Evolutionary conservation across 108 stramenopile genomes (phyloP).

Genomic region (Skeletonema tropicum): DNA sequence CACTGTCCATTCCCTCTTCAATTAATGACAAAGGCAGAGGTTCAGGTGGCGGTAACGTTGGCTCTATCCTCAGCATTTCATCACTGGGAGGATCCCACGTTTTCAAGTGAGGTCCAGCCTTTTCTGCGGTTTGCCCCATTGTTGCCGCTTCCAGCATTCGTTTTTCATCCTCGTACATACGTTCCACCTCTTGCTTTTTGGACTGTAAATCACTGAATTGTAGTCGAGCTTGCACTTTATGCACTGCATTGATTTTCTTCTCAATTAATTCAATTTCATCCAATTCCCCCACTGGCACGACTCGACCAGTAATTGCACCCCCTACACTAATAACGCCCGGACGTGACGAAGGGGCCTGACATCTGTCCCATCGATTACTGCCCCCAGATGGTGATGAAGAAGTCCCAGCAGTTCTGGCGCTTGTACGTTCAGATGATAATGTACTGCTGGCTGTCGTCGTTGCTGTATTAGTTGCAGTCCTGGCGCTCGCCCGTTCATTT

Average conservation of each 20-base stretch:
- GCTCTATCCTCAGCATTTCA: conserved; percentile 20
- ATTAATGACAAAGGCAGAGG: conserved; percentile 22
- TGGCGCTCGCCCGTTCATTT: conserved; percentile 4
- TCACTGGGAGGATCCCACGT: conserved; percentile 30
- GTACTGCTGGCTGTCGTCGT: no score
- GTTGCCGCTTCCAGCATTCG: neutral
- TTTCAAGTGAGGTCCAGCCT: conserved; percentile 10
- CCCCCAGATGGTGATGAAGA: no score
- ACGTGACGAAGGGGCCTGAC: no score
- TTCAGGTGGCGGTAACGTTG: neutral
- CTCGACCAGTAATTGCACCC: neutral
- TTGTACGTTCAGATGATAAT: neutral
- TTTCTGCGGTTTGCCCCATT: conserved; percentile 1
- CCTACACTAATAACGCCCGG: neutral
- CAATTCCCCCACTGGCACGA: neutral
- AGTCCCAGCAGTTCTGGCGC: neutral
- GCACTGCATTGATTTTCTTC: conserved; percentile 20
- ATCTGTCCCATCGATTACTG: no score
- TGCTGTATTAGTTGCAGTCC: neutral
- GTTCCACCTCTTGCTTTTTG: conserved; percentile 19
- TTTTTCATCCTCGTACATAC: conserved; percentile 21
- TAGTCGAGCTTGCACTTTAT: conserved; percentile 14
- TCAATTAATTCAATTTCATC: conserved; percentile 13
- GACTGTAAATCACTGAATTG: conserved; percentile 4
- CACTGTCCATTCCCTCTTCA: conserved; percentile 3